Evolutionary conservation across 2,329 filamentous ascomycete genomes (phyloP).

Genomic region (Amphichorda felina): DNA sequence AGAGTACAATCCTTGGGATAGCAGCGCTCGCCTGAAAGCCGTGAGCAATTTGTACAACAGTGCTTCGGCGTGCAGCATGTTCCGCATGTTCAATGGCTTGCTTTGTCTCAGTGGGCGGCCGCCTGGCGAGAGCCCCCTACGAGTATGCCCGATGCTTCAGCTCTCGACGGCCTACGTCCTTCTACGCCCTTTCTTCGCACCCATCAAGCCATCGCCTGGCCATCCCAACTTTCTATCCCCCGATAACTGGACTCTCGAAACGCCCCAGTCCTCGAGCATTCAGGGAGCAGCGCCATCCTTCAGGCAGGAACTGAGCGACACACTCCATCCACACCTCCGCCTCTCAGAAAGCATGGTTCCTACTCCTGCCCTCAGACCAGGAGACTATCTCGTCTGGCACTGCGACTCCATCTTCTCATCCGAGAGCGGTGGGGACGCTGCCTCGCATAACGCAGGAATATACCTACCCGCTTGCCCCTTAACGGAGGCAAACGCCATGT

Average conservation of each 20-base stretch:
- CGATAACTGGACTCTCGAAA: slow-evolving; percentile 40
- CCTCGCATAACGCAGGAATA: slow-evolving; percentile 7
- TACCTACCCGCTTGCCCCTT: slow-evolving; percentile 28
- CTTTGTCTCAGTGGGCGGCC: slow-evolving; percentile 51
- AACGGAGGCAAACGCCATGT: slow-evolving; percentile 28
- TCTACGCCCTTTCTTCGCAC: slow-evolving; percentile 60
- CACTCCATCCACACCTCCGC: slow-evolving; percentile 57
- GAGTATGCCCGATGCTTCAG: slow-evolving; percentile 58
- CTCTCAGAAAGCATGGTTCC: slow-evolving; percentile 56
- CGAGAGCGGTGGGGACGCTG: slow-evolving; percentile 4
- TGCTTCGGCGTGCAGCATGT: slow-evolving; percentile 59
- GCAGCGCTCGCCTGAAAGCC: slow-evolving; percentile 48
- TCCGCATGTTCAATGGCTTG: slow-evolving; percentile 73
- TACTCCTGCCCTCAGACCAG: slow-evolving; percentile 54
- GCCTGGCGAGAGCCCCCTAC: slow-evolving; percentile 55
- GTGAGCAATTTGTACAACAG: slow-evolving; percentile 60
- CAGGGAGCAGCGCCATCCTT: slow-evolving; percentile 58
- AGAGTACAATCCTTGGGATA: slow-evolving; percentile 64
- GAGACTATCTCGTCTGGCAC: slow-evolving; percentile 68
- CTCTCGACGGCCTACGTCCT: slow-evolving; percentile 65
- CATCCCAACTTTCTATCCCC: slow-evolving; percentile 23
- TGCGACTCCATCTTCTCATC: slow-evolving; percentile 54
- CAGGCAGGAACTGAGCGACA: slow-evolving; percentile 53
- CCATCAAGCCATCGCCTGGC: slow-evolving; percentile 12
- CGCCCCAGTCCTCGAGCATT: slow-evolving; percentile 30